phyloP scores from a whole-genome alignment of 106 monocot genomes.

The Allium fistulosum region DNA sequence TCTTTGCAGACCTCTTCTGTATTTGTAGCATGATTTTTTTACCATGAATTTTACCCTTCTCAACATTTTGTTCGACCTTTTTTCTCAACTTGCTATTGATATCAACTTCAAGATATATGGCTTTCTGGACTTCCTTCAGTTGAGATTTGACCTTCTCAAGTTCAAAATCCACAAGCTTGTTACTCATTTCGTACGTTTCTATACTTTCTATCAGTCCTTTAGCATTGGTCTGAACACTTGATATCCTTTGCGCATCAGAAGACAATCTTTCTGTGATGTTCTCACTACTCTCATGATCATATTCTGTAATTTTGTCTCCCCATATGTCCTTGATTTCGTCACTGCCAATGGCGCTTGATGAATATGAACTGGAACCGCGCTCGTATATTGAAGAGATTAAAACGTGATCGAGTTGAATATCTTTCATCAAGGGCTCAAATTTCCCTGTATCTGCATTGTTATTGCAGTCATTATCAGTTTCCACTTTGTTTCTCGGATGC shows the following conservation, averaged over 20 bases:
- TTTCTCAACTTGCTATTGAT: conserved; percentile 32
- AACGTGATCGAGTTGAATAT: conserved; percentile 61
- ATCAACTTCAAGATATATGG: conserved; percentile 32
- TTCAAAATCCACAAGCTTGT: conserved; percentile 20
- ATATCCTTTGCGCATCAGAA: conserved; percentile 48
- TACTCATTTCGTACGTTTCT: conserved; percentile 18
- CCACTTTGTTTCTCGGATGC: conserved; percentile 5
- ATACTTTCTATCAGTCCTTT: conserved; percentile 39
- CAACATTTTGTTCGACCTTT: conserved; percentile 22
- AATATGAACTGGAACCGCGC: conserved; percentile 1
- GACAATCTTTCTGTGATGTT: conserved; percentile 21
- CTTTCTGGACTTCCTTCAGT: conserved; percentile 27
- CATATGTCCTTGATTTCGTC: conserved; percentile 16
- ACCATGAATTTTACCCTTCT: conserved; percentile 9
- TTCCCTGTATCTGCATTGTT: conserved; percentile 8
- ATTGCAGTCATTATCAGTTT: conserved; percentile 1
- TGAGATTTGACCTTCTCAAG: conserved; percentile 27
- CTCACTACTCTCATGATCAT: not conserved
- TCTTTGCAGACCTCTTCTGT: conserved; percentile 38
- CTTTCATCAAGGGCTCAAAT: conserved; percentile 35
- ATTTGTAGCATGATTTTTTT: conserved; percentile 25
- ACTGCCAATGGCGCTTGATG: not conserved
- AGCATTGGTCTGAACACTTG: conserved; percentile 17
- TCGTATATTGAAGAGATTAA: conserved; percentile 19
- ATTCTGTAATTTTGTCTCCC: conserved; percentile 18